Base-by-base conservation (phyloP, 2,329 filamentous ascomycete genomes). In the Alternaria brassicae region DNA sequence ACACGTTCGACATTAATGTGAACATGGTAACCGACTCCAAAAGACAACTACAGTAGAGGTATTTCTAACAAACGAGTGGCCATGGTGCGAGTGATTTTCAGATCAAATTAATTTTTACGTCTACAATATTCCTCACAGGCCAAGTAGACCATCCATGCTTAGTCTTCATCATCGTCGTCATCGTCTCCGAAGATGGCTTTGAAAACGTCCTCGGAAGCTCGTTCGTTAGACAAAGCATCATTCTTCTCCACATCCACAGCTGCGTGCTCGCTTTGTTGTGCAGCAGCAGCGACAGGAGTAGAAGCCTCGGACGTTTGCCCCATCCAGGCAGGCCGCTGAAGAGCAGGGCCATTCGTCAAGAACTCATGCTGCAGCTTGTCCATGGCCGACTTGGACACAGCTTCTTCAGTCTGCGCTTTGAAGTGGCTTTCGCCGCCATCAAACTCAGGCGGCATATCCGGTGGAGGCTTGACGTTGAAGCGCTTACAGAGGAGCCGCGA, bases 181-280 rank as follows among this genome's bases (percentile, higher is more conserved):
- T 91, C 91, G 74, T 93, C 92, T 6, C 93, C 94, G 84, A 98
- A 98, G 28, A 98, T 93, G n/a, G 92, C 91, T 67, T 87, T 91
- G 70, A 97, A 93, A 0, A 97, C 89, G 41, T 91, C 91, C 48
- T 93, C 91, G 15, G 90, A 88, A 1, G 93, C 91, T 53, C 87
- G 85, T 69, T 88, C 83, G 0, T 85, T 89, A 72, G 96, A 91
- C 9, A 96, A 73, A 4, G 90, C 91, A 57, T 92, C 89, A 69
- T 97, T 97, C 65, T 83, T 86, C 63, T 92, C 90, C 0, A 88
- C 85, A 74, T 96, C 86, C 23, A 95, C 84, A 39, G 58, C 70
- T 3, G 75, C 78, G 55, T 73, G 70, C 25, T 55, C 62, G 12
- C 30, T 32, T 7, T 60, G 56, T 15, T 53, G 48, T 6, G 36